Base-by-base conservation (phyloP, 2,329 filamentous ascomycete genomes). In the Lojkania enalia region DNA sequence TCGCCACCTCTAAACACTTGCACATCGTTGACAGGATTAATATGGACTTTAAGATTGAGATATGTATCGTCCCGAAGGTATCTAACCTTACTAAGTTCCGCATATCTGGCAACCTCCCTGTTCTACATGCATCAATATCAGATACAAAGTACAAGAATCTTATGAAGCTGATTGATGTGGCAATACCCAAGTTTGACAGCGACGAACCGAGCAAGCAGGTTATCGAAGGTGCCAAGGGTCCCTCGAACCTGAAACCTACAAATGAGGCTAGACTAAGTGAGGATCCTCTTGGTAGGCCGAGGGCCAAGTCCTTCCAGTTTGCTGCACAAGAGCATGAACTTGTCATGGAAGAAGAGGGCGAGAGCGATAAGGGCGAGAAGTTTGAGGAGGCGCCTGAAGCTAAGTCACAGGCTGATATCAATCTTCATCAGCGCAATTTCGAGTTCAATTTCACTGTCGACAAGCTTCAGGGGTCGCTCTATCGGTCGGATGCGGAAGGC, bases 361-460 rank as follows among this genome's bases (percentile, higher is more conserved):
- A 88, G 43, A 80, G 86, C 18, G 74, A 77, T 27, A 78, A 85
- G 23, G 74, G 82, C 5, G 81, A 85, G 1, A 82, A 69, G 30
- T 88, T 87, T 47, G 80, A 88, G 60, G 83, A 91, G 49, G 80
- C 85, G 2, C 74, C 78, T 15, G 80, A 86, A 46, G 80, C 79
- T 75, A 88, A 66, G 54, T 42, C 66, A 29, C 58, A 63, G 19
- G 44, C 60, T 3, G 64, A 72, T 9, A 58, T 67, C 19, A 88
- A 87, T 60, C 76, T 94, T 35, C 88, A 95, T 59, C 91, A 96
- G 60, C 86, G 88, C 33, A 92, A 87, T 52, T 97, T 99, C 57
- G 90, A 99, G 66, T 89, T 99, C 74, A 95, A 91, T 55, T 99
- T 99, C 69, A 90, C 89, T 6, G 94, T 99, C 25, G 94, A 96